Evolutionary conservation across 2,329 filamentous ascomycete species (phyloP).

Genomic region (Blastomyces gilchristii): DNA sequence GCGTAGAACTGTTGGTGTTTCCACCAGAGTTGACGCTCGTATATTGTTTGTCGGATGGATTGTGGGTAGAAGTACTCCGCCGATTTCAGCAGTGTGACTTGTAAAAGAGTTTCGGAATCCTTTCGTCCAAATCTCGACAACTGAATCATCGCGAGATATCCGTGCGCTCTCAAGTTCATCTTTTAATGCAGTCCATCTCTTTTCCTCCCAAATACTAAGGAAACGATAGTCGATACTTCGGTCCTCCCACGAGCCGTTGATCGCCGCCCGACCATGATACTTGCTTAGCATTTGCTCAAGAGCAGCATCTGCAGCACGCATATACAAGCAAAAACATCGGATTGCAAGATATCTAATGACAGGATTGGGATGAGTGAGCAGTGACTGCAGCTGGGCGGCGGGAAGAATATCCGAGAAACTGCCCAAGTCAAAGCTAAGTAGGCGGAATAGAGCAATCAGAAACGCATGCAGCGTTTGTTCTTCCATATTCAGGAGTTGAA

Average conservation of each 20-base stretch:
- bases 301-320: constrained; percentile 69
- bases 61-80: constrained; percentile 54
- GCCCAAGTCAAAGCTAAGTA: constrained; percentile 64
- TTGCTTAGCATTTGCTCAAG: constrained; percentile 59
- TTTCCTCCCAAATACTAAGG: constrained; percentile 53
- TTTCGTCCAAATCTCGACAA: constrained; percentile 21
- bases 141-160: constrained; percentile 17
- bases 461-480: constrained; percentile 34
- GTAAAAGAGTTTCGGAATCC: constrained; percentile 39
- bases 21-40: constrained; percentile 47
- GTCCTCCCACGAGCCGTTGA: constrained; percentile 67
- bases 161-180: constrained; percentile 20
- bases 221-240: constrained; percentile 69
- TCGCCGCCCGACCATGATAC: constrained; percentile 53
- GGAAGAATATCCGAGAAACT: constrained; percentile 57
- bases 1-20: constrained; percentile 58
- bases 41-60: constrained; percentile 31
- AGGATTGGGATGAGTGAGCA: constrained; percentile 51
- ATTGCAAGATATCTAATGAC: constrained; percentile 71
- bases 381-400: constrained; percentile 55
- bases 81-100: constrained; percentile 53
- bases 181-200: constrained; percentile 43
- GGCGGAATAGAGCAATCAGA: constrained; percentile 63
- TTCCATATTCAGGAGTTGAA: constrained; percentile 26
- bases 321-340: constrained; percentile 66